Conservation (phyloP, 2,329 filamentous ascomycete species). For the Amesomyces nigricolor region DNA sequence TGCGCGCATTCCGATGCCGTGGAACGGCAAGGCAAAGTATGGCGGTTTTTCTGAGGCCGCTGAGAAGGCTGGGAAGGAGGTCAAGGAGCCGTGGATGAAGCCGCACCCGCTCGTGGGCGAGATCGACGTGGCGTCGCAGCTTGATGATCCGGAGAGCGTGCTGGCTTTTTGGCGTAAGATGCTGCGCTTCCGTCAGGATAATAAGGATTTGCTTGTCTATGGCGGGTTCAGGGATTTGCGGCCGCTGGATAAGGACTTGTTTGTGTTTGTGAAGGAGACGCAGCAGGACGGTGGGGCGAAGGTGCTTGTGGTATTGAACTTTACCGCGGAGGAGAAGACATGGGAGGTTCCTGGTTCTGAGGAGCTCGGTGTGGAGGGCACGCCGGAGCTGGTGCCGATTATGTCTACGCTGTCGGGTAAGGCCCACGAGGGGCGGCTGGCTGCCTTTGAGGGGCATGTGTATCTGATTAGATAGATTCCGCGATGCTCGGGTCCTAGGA, state of each 20-base stretch:
- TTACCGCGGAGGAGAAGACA: constrained; percentile 2
- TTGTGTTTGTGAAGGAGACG: constrained; percentile 7
- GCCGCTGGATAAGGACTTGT: constrained; percentile 3
- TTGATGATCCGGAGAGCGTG: constrained; percentile 8
- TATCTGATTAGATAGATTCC: constrained; percentile 1
- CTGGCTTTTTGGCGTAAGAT: constrained; percentile 8
- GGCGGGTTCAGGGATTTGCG: constrained; percentile 7
- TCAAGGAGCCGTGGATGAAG: constrained; percentile 13
- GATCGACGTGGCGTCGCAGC: constrained; percentile 9
- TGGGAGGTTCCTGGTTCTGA: background rate
- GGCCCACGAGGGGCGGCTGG: background rate
- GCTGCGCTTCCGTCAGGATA: constrained; percentile 3
- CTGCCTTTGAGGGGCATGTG: constrained; percentile 5
- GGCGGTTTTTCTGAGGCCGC: constrained; percentile 9
- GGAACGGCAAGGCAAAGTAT: constrained; percentile 8
- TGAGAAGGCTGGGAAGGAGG: constrained; percentile 1
- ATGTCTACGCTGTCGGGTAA: constrained; percentile 4
- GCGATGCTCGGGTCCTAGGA: too few species aligned
- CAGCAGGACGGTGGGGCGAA: background rate
- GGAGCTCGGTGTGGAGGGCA: background rate
- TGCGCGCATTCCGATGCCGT: constrained; percentile 5
- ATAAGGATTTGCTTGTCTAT: constrained; percentile 3
- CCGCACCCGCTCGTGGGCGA: constrained; percentile 5
- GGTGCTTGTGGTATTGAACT: constrained; percentile 9
- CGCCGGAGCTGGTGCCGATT: background rate